Evolutionary conservation across 2,329 filamentous ascomycete genomes (phyloP).

Genomic region (Capronia americana): DNA sequence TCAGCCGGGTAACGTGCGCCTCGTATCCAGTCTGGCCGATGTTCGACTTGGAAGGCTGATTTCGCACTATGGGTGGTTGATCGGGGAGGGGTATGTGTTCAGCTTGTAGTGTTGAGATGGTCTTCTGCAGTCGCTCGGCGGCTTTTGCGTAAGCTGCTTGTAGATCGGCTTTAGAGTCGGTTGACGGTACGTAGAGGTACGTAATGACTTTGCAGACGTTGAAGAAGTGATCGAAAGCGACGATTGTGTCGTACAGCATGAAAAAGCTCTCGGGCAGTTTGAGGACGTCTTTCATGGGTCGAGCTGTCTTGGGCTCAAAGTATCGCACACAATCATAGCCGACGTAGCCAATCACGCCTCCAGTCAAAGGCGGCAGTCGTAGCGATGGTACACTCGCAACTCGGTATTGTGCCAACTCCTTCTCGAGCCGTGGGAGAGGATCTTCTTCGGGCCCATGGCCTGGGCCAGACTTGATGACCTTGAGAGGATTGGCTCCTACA

Average conservation of each 20-base stretch:
- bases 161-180: conserved; percentile 58
- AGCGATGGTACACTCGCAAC: conserved; percentile 84
- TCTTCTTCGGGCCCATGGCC: conserved; percentile 85
- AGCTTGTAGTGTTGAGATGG: conserved; percentile 74
- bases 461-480: conserved; percentile 84
- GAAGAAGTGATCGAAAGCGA: conserved; percentile 94
- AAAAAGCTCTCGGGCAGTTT: conserved; percentile 92
- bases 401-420: conserved; percentile 77
- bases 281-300: conserved; percentile 85
- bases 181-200: conserved; percentile 75
- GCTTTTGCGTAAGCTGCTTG: conserved; percentile 73
- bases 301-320: conserved; percentile 95
- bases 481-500: conserved; percentile 78
- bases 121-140: conserved; percentile 66
- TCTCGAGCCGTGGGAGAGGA: conserved; percentile 80
- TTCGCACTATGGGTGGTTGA: conserved; percentile 73
- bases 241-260: conserved; percentile 94
- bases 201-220: conserved; percentile 93
- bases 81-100: conserved; percentile 78
- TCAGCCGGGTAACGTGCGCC: conserved; percentile 81
- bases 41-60: conserved; percentile 87
- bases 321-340: conserved; percentile 97
- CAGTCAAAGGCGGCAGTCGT: conserved; percentile 82
- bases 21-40: conserved; percentile 90
- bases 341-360: conserved; percentile 94